Evolutionary conservation across 495 filamentous ascomycete species (phyloP).

Genomic region (Podospora tetraspora): DNA sequence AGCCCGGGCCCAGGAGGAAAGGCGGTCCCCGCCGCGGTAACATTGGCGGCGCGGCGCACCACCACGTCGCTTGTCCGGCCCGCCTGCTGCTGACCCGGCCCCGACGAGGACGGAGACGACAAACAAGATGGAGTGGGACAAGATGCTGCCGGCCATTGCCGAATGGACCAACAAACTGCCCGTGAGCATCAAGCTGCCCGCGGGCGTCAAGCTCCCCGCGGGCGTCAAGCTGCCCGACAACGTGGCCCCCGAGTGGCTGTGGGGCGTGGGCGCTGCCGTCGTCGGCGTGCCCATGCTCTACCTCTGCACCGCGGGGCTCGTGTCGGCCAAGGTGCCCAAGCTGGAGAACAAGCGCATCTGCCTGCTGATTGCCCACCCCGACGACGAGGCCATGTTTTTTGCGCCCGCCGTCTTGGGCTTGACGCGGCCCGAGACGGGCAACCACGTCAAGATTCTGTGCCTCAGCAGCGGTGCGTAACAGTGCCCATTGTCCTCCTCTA

Average conservation of each 20-base stretch:
- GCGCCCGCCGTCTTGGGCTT: slow-evolving; percentile 79
- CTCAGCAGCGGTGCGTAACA: slow-evolving; percentile 66
- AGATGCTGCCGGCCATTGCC: background rate
- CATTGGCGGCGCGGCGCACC: background rate
- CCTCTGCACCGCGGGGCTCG: slow-evolving; percentile 54
- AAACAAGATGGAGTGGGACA: background rate
- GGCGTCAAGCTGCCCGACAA: background rate
- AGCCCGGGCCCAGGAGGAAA: background rate
- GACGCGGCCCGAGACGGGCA: slow-evolving; percentile 65
- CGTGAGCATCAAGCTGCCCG: background rate
- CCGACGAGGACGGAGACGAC: too few relatives aligned
- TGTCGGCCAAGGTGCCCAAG: slow-evolving; percentile 56
- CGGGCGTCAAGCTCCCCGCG: background rate
- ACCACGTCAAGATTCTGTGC: slow-evolving; percentile 90
- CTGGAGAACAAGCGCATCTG: slow-evolving; percentile 76
- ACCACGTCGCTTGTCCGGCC: too few relatives aligned
- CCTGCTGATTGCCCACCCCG: slow-evolving; percentile 91
- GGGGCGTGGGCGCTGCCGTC: slow-evolving; percentile 42
- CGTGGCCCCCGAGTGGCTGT: slow-evolving; percentile 26
- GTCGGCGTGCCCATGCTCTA: slow-evolving; percentile 57
- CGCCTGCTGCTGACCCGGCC: too few relatives aligned
- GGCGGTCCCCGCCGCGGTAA: background rate
- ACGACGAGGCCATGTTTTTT: slow-evolving; percentile 99
- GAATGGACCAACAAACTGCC: background rate
- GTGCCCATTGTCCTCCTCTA: background rate